These are phyloP conservation scores for Gossypium turneri DNA, from an alignment of 345 rosid genomes.

Conservation along the genomic window DNA sequence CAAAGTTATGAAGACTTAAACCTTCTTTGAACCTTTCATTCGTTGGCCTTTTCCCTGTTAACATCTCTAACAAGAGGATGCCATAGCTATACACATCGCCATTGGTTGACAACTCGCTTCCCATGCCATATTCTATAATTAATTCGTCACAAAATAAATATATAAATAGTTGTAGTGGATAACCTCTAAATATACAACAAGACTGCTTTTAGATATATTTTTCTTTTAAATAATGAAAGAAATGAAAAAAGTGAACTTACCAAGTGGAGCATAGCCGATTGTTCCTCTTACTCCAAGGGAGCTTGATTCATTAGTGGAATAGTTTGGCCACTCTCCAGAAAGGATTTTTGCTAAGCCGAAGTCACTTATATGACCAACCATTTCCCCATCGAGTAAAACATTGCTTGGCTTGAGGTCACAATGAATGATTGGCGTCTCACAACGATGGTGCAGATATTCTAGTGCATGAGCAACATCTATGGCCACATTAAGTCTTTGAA, in stretches of 20 bases:
- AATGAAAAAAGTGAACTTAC: conserved; percentile 7
- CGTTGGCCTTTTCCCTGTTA: too few relatives aligned
- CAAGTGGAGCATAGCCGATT: conserved; percentile 27
- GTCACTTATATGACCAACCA: conserved; percentile 5
- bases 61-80: too few relatives aligned
- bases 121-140: too few relatives aligned
- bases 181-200: not conserved
- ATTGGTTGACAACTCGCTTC: too few relatives aligned
- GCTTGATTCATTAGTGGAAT: not conserved
- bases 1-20: too few relatives aligned
- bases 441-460: conserved; percentile 23
- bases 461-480: conserved; percentile 12
- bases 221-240: not conserved
- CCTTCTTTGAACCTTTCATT: too few relatives aligned
- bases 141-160: too few relatives aligned
- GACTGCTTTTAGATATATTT: too few relatives aligned
- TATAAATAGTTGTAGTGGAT: not conserved
- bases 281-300: conserved; percentile 19
- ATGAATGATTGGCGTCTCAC: conserved; percentile 13
- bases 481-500: not conserved
- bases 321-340: not conserved
- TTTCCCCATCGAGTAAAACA: conserved; percentile 4
- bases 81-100: not conserved
- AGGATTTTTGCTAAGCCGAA: conserved; percentile 4
- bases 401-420: conserved; percentile 24